Evolutionary conservation across 176 grass and related monocot species (phyloP).

Genomic region (Hordeum vulgare): DNA sequence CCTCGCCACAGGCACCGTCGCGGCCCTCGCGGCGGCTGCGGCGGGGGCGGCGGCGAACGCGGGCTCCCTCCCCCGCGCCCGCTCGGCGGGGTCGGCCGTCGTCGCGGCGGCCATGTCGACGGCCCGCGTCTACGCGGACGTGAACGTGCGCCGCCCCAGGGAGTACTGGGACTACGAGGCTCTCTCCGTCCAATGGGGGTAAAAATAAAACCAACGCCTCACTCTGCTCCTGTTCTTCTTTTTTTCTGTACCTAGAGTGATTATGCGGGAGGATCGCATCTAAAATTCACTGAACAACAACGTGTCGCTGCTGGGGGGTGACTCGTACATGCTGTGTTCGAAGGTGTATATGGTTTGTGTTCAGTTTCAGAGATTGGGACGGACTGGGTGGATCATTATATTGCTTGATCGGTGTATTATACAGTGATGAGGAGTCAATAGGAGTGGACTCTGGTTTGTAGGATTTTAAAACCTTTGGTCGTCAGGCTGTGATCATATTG

Average conservation of each 20-base stretch:
- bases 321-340: neutral
- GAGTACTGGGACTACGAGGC: slow-evolving; percentile 78
- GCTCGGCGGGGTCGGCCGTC: neutral
- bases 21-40: slow-evolving; percentile 20
- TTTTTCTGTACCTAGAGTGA: neutral
- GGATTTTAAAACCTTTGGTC: neutral
- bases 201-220: neutral
- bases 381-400: neutral
- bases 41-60: slow-evolving; percentile 15
- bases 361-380: neutral
- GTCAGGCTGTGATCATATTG: neutral
- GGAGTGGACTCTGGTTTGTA: neutral
- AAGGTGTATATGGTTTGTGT: neutral
- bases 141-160: slow-evolving; percentile 50
- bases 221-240: neutral
- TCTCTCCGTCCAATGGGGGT: slow-evolving; percentile 64
- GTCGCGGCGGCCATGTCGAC: slow-evolving; percentile 36
- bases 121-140: slow-evolving; percentile 51
- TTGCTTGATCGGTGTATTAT: neutral
- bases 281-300: neutral
- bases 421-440: neutral
- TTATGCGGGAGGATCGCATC: slow-evolving; percentile 13
- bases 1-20: slow-evolving; percentile 31
- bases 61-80: neutral
- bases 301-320: neutral